phyloP scores from a whole-genome alignment of 148 eudicot genomes.

The Nepenthes mirabilis region DNA sequence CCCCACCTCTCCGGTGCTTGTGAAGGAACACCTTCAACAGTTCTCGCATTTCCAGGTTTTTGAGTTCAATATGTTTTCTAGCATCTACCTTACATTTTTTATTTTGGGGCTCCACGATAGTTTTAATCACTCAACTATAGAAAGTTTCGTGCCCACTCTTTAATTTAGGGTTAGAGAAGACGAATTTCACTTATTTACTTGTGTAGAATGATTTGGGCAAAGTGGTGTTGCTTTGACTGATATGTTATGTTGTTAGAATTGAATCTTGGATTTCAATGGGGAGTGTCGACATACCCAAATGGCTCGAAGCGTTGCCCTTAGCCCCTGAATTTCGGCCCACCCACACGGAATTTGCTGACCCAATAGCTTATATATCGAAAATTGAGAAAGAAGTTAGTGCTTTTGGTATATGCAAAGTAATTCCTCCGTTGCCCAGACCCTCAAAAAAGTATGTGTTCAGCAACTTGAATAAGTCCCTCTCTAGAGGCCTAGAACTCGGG shows the following conservation, averaged over 20 bases:
- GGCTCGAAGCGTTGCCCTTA: slow-evolving; percentile 67
- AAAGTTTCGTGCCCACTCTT: no score
- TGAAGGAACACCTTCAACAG: no score
- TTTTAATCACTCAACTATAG: no score
- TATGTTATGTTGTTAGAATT: slow-evolving; percentile 1
- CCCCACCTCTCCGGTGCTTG: no score
- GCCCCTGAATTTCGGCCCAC: slow-evolving; percentile 93
- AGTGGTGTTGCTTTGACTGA: not conserved
- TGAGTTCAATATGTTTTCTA: no score
- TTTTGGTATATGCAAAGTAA: slow-evolving; percentile 87
- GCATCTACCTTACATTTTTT: no score
- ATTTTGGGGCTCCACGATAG: no score
- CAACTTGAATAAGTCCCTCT: slow-evolving; percentile 63
- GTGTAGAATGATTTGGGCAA: not conserved
- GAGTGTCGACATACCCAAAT: slow-evolving; percentile 61
- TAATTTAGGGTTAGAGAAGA: no score
- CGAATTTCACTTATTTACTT: no score
- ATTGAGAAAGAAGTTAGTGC: slow-evolving; percentile 92
- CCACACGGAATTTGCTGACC: slow-evolving; percentile 96
- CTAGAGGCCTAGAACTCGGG: slow-evolving; percentile 56
- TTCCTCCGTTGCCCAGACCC: slow-evolving; percentile 91
- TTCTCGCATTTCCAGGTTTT: no score
- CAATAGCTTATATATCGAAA: slow-evolving; percentile 89
- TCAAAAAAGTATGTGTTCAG: slow-evolving; percentile 58
- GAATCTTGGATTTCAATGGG: slow-evolving; percentile 36